Percentiles rank a stretch among this genome's conserved stretches.
phyloP scores from a whole-genome alignment of 2,329 filamentous ascomycete species.

The Metarhizium brunneum region DNA sequence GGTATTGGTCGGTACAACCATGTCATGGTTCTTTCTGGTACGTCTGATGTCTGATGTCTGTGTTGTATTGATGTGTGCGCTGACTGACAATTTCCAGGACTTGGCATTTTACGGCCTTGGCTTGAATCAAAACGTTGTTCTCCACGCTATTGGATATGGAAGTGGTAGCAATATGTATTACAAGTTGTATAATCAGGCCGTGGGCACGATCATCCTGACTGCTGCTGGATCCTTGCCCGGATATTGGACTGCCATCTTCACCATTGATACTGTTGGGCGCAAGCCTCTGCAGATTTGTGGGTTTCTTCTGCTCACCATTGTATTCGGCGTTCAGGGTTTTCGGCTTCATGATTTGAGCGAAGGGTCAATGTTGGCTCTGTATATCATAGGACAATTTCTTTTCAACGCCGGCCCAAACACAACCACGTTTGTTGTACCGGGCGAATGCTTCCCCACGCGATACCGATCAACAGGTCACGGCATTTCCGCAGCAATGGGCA shows the following conservation, averaged over 20 bases:
- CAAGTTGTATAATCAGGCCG: constrained; percentile 60
- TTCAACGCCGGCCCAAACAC: constrained; percentile 60
- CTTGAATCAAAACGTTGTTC: constrained; percentile 66
- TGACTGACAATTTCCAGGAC: constrained; percentile 36
- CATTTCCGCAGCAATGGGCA: constrained; percentile 56
- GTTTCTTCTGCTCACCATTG: constrained; percentile 49
- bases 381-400: constrained; percentile 56
- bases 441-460: constrained; percentile 55
- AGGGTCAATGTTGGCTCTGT: constrained; percentile 46
- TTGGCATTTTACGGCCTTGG: constrained; percentile 60
- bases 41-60: constrained; percentile 8
- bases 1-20: constrained; percentile 64
- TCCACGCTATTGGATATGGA: constrained; percentile 63
- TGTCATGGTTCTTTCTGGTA: constrained; percentile 72
- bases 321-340: constrained; percentile 57
- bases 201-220: constrained; percentile 69
- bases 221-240: constrained; percentile 72
- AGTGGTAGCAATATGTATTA: constrained; percentile 55
- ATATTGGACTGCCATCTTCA: constrained; percentile 68
- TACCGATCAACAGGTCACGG: constrained; percentile 56
- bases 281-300: constrained; percentile 64
- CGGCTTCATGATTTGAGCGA: constrained; percentile 39
- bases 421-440: constrained; percentile 56
- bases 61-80: not conserved
- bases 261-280: constrained; percentile 66